A percentile compares a stretch with the other conserved stretches of the same genome.
These are phyloP conservation scores for Elymus sibiricus DNA, from an alignment of 176 grass and related monocot species.

Conservation along the genomic window DNA sequence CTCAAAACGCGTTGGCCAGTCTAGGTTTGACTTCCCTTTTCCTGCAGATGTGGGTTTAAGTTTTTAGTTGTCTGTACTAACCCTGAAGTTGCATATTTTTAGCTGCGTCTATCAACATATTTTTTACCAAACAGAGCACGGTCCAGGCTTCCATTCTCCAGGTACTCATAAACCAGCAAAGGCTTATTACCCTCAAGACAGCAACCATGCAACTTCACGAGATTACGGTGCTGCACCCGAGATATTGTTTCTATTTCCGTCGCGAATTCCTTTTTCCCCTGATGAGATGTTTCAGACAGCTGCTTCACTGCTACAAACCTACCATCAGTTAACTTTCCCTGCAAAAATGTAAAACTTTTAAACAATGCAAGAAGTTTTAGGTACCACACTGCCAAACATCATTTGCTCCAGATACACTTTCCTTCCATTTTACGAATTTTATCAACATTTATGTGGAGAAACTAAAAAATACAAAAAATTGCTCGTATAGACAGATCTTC, in stretches of 20 bases:
- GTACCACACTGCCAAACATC: neutral
- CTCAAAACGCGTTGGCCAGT: constrained; percentile 57
- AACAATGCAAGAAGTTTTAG: neutral
- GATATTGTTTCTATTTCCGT: constrained; percentile 88
- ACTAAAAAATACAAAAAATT: neutral
- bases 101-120: neutral
- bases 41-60: constrained; percentile 31
- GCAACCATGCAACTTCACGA: constrained; percentile 70
- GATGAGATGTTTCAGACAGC: constrained; percentile 63
- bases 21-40: constrained; percentile 46
- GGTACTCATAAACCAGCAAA: constrained; percentile 76
- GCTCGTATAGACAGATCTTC: neutral
- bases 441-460: neutral
- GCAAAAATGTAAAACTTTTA: neutral
- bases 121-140: constrained; percentile 62
- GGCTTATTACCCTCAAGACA: constrained; percentile 64
- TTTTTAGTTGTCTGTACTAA: neutral
- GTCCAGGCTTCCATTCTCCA: constrained; percentile 84
- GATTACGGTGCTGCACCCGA: constrained; percentile 67
- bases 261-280: constrained; percentile 73
- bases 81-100: neutral
- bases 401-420: neutral
- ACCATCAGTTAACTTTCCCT: constrained; percentile 81
- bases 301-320: constrained; percentile 78
- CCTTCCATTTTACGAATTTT: neutral